These are phyloP conservation scores for Tuber melanosporum DNA, from an alignment of 495 filamentous ascomycete species.

Conservation along the genomic window DNA sequence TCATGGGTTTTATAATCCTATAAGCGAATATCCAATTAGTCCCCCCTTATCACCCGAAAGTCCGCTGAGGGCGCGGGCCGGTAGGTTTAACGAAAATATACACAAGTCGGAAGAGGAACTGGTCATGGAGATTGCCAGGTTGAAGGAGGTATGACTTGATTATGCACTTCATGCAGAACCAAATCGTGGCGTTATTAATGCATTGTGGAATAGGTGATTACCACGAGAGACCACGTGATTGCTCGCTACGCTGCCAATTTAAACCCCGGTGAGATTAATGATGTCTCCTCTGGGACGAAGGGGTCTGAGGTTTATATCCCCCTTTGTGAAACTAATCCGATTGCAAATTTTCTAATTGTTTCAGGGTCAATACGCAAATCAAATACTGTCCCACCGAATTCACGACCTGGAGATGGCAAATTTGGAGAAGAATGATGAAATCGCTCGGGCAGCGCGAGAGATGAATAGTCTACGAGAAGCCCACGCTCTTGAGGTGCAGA, in stretches of 20 bases:
- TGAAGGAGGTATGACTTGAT: slow-evolving; percentile 16
- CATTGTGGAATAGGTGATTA: slow-evolving; percentile 5
- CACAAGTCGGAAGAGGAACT: slow-evolving; percentile 9
- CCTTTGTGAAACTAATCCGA: neutral
- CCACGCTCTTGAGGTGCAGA: slow-evolving; percentile 16
- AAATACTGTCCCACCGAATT: slow-evolving; percentile 10
- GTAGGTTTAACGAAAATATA: neutral
- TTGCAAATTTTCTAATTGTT: neutral
- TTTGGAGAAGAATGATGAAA: slow-evolving; percentile 7
- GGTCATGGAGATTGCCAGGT: slow-evolving; percentile 7
- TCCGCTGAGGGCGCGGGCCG: neutral
- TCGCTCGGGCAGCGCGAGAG: slow-evolving; percentile 1
- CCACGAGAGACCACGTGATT: slow-evolving; percentile 9
- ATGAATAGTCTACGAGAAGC: slow-evolving; percentile 11
- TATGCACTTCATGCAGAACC: neutral
- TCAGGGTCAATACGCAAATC: slow-evolving; percentile 13
- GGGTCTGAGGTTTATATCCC: slow-evolving; percentile 13
- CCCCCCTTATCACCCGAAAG: slow-evolving; percentile 38
- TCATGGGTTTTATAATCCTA: slow-evolving; percentile 14
- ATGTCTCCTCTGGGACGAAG: neutral
- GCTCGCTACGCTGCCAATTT: slow-evolving; percentile 15
- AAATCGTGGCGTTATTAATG: neutral
- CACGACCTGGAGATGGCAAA: slow-evolving; percentile 7
- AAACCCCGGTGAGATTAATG: slow-evolving; percentile 3
- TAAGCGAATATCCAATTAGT: slow-evolving; percentile 19